Base-by-base conservation (phyloP, 352 stramenopile genomes). In the Phytophthora meadii region DNA sequence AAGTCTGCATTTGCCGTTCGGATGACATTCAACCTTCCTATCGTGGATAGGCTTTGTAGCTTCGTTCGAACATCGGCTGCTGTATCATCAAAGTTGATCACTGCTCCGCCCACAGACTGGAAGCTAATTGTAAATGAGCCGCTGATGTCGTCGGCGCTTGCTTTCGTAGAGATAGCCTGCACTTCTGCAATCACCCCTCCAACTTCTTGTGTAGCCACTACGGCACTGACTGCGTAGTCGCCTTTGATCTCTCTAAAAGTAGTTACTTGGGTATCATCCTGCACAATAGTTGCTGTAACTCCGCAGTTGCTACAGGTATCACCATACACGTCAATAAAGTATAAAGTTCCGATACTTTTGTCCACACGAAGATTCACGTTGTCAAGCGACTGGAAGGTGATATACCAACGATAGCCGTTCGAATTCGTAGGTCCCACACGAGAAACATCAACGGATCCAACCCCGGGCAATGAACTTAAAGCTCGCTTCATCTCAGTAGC, bases 121-220 rank as follows among this genome's bases (percentile, higher is more conserved):
- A 94, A 94, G n/a, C 89, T 90, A 5, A 92, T 46, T 3, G 66
- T 45, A 53, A 94, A 90, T 11, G 79, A 80, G 4, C 87, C 87
- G 7, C 64, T 63, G 11, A 94, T 68, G 22, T 90, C 72, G 11
- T 82, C 50, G 9, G 58, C 55, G 3, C 40, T 71, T 30, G 82
- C 76, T 8, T 44, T 58, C 0, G 70, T 80, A 8, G 75, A 77
- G 28, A 94, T 81, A 2, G 72, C 70, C 45, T 94, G 87, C 14
- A 92, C 72, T 75, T 94, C 87, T 27, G 77, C 48, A 8, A 94
- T 72, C 11, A 76, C 74, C 4, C 84, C 83, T 2, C 81, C 68
- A 28, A 92, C 75, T 34, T 92, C 81, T 47, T 70, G 65, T 8
- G 73, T 78, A 15, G 76, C 65, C 0, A 91, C 61, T 32, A 94